These are phyloP conservation scores for Yarrowia divulgata DNA, from an alignment of 805 yeast genomes.

Conservation along the genomic window DNA sequence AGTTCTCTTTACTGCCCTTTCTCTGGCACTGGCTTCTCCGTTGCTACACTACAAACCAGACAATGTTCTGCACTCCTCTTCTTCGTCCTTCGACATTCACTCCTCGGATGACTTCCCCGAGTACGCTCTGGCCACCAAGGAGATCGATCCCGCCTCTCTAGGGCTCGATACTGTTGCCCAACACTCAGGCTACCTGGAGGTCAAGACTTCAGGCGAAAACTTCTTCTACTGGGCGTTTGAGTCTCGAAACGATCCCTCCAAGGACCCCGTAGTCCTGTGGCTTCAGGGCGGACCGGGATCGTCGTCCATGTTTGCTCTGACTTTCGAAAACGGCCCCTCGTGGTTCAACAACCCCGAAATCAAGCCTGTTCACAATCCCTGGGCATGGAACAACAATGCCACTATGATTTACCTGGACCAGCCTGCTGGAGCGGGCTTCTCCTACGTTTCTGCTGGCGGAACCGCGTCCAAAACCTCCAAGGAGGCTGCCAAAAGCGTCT, in stretches of 20 bases:
- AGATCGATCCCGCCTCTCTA: constrained; percentile 52
- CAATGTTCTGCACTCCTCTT: not conserved
- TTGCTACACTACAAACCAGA: constrained; percentile 17
- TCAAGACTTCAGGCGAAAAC: constrained; percentile 77
- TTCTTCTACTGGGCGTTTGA: constrained; percentile 82
- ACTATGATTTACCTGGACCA: constrained; percentile 82
- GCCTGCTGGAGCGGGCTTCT: constrained; percentile 81
- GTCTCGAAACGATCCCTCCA: constrained; percentile 78
- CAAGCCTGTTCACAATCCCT: constrained; percentile 69
- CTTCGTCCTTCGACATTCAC: not conserved
- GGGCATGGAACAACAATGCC: constrained; percentile 82
- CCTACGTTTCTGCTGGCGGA: constrained; percentile 56
- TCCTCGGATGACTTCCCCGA: constrained; percentile 15
- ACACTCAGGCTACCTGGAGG: constrained; percentile 82
- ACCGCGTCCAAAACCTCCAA: constrained; percentile 59
- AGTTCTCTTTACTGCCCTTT: constrained; percentile 15
- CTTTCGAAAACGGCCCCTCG: constrained; percentile 84
- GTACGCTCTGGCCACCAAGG: constrained; percentile 21
- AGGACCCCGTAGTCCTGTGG: constrained; percentile 82
- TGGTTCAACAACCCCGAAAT: constrained; percentile 62
- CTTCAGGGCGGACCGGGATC: constrained; percentile 90
- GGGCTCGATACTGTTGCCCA: constrained; percentile 81
- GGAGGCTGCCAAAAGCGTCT: constrained; percentile 79
- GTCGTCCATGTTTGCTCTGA: constrained; percentile 77
- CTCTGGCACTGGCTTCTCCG: constrained; percentile 33